These are phyloP conservation scores for Phalaenopsis hybrid DNA, from an alignment of 116 monocot genomes.

Conservation along the genomic window DNA sequence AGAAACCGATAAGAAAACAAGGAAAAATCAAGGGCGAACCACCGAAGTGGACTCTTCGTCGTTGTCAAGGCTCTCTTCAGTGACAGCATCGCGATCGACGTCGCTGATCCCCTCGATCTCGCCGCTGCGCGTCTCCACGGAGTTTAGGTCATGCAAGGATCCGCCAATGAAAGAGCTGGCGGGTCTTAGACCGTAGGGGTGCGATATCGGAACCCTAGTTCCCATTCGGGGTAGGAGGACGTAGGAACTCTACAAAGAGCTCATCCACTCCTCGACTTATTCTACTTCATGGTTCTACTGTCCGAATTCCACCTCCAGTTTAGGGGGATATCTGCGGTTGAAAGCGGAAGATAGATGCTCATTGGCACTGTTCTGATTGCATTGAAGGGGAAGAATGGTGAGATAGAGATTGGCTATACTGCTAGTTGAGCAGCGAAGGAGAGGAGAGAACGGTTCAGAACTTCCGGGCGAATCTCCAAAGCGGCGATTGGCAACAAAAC, in stretches of 20 bases:
- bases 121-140: conserved; percentile 38
- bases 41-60: conserved; percentile 79
- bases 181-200: conserved; percentile 36
- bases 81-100: conserved; percentile 72
- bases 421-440: too few species aligned
- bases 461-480: too few species aligned
- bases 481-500: too few species aligned
- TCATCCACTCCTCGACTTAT: neutral
- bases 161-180: conserved; percentile 46
- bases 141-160: conserved; percentile 77
- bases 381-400: too few species aligned
- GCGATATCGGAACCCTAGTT: conserved; percentile 50
- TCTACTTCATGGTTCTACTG: neutral
- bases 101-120: conserved; percentile 78
- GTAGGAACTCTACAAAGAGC: neutral
- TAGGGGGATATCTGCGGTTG: neutral
- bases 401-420: too few species aligned
- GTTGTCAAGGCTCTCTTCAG: conserved; percentile 69
- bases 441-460: too few species aligned
- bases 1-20: neutral
- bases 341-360: neutral
- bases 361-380: too few species aligned
- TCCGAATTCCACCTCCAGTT: neutral
- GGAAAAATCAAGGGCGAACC: conserved; percentile 11
- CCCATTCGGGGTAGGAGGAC: conserved; percentile 23